These are phyloP conservation scores for Ceriops tagal DNA, from an alignment of 345 rosid genomes.

Conservation along the genomic window DNA sequence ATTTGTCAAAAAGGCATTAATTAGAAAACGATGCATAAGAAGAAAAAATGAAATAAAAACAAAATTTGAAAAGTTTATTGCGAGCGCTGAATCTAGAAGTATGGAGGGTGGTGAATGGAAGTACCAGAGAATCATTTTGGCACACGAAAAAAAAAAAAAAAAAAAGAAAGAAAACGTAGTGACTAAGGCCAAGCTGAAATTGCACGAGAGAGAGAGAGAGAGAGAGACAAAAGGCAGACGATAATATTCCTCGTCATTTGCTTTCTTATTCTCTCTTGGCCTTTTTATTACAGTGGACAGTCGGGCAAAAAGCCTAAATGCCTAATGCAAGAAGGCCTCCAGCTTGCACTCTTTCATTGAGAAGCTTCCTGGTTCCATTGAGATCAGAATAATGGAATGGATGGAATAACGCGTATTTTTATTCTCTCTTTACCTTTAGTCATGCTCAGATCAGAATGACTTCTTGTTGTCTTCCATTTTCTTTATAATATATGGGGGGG, in stretches of 20 bases:
- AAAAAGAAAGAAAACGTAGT: neutral
- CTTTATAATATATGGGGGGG: neutral
- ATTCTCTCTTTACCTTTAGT: neutral
- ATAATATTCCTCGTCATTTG: neutral
- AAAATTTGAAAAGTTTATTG: no score
- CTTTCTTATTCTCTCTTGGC: neutral
- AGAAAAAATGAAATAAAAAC: no score
- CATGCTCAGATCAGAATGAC: neutral
- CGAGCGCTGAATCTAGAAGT: no score
- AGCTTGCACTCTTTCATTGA: neutral
- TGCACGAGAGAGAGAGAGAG: neutral
- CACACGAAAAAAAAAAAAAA: neutral
- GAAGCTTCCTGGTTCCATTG: neutral
- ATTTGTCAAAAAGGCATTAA: no score
- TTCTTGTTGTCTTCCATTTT: constrained; percentile 15
- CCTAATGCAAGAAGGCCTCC: neutral
- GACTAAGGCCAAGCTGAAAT: neutral
- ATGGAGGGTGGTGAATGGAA: neutral
- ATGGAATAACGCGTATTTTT: neutral
- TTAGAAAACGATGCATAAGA: no score
- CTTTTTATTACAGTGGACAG: neutral
- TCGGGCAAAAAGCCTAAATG: constrained; percentile 4
- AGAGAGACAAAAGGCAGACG: neutral
- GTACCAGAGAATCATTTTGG: neutral
- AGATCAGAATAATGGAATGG: constrained; percentile 7